Conservation (phyloP, 768 basidiomycete genomes). For the Lentinus tigrinus region DNA sequence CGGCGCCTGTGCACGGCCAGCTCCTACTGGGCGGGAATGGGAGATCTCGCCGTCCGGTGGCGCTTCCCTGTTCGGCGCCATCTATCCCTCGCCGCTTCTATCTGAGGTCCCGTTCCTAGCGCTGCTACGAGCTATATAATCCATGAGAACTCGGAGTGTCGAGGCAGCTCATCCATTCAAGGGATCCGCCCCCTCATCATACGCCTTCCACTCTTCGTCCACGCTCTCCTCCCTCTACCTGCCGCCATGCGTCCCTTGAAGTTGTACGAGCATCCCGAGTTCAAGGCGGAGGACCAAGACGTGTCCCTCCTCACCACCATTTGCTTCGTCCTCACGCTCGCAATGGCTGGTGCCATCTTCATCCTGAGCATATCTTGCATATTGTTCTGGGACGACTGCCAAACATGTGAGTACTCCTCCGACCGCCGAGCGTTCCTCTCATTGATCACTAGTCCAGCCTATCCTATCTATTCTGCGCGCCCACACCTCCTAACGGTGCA, state of each 20-base stretch:
- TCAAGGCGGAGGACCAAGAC: constrained; percentile 19
- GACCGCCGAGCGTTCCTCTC: not conserved
- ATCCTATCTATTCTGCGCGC: constrained; percentile 8
- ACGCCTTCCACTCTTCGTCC: not conserved
- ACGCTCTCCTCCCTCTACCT: not conserved
- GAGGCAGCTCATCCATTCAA: not conserved
- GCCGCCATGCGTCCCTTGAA: constrained; percentile 17
- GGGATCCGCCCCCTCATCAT: not conserved
- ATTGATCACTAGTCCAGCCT: not conserved
- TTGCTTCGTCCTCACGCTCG: constrained; percentile 24
- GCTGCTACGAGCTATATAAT: not conserved
- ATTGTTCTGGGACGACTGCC: constrained; percentile 24
- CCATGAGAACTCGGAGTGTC: no score
- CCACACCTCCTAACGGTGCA: constrained; percentile 16
- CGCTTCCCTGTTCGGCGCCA: not conserved
- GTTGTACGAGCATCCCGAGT: constrained; percentile 24
- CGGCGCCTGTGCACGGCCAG: not conserved
- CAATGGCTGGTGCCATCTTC: constrained; percentile 21
- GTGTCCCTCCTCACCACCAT: constrained; percentile 27
- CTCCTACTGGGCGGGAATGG: not conserved
- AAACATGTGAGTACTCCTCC: constrained; percentile 15
- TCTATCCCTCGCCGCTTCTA: not conserved
- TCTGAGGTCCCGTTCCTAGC: not conserved
- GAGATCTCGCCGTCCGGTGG: not conserved
- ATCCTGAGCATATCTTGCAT: constrained; percentile 23